These are phyloP conservation scores for Leccinum fallax DNA, from an alignment of 1,284 basidiomycete genomes.

Conservation along the genomic window DNA sequence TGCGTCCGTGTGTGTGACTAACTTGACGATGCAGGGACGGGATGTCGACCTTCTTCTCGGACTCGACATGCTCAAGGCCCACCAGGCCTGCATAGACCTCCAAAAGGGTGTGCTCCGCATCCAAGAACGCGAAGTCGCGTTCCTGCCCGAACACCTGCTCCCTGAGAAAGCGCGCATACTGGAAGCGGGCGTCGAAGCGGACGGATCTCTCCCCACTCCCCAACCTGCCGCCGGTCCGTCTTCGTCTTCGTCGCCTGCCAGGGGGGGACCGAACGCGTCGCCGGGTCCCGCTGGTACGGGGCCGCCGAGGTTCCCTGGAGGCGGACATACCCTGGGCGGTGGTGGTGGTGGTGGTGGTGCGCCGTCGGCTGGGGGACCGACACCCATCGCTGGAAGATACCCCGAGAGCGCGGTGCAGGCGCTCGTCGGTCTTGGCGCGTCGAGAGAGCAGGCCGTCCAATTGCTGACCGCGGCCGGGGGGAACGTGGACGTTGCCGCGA, in stretches of 20 bases:
- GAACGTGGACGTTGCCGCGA: slow-evolving; percentile 88
- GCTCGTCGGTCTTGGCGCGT: slow-evolving; percentile 76
- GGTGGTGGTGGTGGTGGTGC: slow-evolving; percentile 21
- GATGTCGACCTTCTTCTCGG: slow-evolving; percentile 94
- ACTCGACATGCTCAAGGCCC: slow-evolving; percentile 97
- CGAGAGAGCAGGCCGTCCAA: slow-evolving; percentile 74
- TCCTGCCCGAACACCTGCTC: slow-evolving; percentile 93
- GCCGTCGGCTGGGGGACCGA: not conserved
- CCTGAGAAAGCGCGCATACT: slow-evolving; percentile 73
- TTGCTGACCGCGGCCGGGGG: slow-evolving; percentile 81
- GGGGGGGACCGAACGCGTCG: slow-evolving; percentile 4
- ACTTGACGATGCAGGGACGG: slow-evolving; percentile 56
- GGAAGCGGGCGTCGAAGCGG: slow-evolving; percentile 33
- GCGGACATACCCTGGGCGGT: slow-evolving; percentile 55
- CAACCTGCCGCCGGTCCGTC: slow-evolving; percentile 10
- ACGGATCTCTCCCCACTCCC: slow-evolving; percentile 21
- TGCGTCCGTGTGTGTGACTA: not conserved
- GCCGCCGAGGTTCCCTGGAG: slow-evolving; percentile 55
- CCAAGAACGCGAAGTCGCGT: slow-evolving; percentile 82
- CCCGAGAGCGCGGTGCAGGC: slow-evolving; percentile 56
- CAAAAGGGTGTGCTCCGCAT: slow-evolving; percentile 87
- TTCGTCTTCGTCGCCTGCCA: slow-evolving; percentile 1
- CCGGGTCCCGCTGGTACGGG: slow-evolving; percentile 14
- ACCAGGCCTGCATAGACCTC: slow-evolving; percentile 95
- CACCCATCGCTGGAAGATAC: slow-evolving; percentile 34